Evolutionary conservation across 768 basidiomycete species (phyloP).

Genomic region (Paxillus ammoniavirescens): DNA sequence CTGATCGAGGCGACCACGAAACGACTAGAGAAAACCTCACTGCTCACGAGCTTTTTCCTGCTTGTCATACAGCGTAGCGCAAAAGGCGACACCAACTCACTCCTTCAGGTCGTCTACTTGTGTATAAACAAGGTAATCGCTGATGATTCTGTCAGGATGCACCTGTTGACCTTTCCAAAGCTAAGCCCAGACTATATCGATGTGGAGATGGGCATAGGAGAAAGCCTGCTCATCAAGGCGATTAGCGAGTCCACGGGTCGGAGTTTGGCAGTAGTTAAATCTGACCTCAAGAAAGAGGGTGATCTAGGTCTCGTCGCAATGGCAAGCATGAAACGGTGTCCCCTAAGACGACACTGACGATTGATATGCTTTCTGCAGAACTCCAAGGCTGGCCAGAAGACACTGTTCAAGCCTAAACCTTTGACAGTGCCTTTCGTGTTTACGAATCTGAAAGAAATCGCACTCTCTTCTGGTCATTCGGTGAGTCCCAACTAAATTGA

Average conservation of each 20-base stretch:
- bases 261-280: constrained; percentile 76
- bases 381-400: constrained; percentile 91
- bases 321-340: constrained; percentile 43
- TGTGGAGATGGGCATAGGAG: constrained; percentile 94
- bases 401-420: constrained; percentile 90
- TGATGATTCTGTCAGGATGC: not conserved
- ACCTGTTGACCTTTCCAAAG: constrained; percentile 38
- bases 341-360: not conserved
- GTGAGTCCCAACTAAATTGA: constrained; percentile 39
- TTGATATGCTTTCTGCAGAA: constrained; percentile 48
- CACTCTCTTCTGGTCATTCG: constrained; percentile 77
- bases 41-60: constrained; percentile 85
- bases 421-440: constrained; percentile 90
- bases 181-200: constrained; percentile 94
- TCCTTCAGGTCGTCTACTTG: constrained; percentile 89
- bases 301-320: constrained; percentile 97
- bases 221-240: constrained; percentile 90
- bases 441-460: constrained; percentile 87
- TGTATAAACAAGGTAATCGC: constrained; percentile 89
- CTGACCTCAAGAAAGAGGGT: constrained; percentile 91
- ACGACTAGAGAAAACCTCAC: constrained; percentile 85
- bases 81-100: constrained; percentile 65
- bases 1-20: constrained; percentile 94
- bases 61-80: constrained; percentile 88
- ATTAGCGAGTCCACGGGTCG: constrained; percentile 96